Conservation (phyloP, 345 rosid species). For the Citrus glauca region DNA sequence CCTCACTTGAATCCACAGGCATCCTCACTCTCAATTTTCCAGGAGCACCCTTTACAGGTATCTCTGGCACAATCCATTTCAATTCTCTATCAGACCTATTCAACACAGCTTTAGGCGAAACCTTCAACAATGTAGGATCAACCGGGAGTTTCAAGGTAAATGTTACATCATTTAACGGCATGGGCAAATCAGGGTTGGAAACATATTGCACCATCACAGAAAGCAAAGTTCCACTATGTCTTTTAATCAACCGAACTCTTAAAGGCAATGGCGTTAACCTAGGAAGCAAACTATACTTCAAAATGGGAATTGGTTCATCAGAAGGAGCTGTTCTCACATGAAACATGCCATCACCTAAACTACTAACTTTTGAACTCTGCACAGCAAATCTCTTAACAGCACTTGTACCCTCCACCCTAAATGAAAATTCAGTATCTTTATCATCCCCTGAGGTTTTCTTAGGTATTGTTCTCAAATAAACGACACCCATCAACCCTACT, state of each 20-base stretch:
- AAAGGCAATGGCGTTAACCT: conserved; percentile 82
- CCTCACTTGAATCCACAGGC: conserved; percentile 71
- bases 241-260: conserved; percentile 76
- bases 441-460: conserved; percentile 59
- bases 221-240: conserved; percentile 87
- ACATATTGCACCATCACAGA: conserved; percentile 97
- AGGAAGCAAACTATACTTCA: conserved; percentile 89
- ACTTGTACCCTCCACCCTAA: conserved; percentile 69
- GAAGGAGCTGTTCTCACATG: conserved; percentile 89
- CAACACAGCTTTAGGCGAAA: conserved; percentile 85
- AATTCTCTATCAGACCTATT: conserved; percentile 81
- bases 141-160: conserved; percentile 86
- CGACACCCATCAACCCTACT: conserved; percentile 90
- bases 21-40: conserved; percentile 80
- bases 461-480: conserved; percentile 80
- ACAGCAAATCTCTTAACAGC: conserved; percentile 73
- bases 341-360: conserved; percentile 85
- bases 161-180: conserved; percentile 66
- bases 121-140: conserved; percentile 92
- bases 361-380: conserved; percentile 71
- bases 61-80: conserved; percentile 90
- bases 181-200: conserved; percentile 70
- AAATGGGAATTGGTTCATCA: conserved; percentile 81
- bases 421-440: conserved; percentile 89
- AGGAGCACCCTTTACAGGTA: conserved; percentile 67